Percentiles rank a stretch among this genome's conserved stretches.
These are phyloP conservation scores for Cryphonectria nitschkei DNA, from an alignment of 2,329 filamentous ascomycete genomes.

Conservation along the genomic window DNA sequence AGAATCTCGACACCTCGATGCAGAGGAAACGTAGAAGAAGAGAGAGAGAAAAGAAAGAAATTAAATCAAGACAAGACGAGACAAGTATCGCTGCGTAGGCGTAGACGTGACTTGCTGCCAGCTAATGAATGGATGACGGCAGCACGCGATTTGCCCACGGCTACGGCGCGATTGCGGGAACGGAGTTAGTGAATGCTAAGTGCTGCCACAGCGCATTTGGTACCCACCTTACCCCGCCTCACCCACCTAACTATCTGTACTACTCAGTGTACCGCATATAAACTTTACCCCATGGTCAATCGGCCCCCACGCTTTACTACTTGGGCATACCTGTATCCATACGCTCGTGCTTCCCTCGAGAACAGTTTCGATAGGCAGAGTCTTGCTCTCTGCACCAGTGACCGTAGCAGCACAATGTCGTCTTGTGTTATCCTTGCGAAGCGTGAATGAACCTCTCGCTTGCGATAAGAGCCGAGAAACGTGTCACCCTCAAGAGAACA, in stretches of 20 bases:
- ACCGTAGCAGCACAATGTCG: neutral
- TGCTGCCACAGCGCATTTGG: neutral
- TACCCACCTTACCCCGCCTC: neutral
- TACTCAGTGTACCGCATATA: too few species aligned
- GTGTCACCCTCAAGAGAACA: neutral
- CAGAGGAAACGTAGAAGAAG: too few species aligned
- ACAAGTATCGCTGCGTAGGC: neutral
- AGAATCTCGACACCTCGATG: neutral
- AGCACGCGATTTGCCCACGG: neutral
- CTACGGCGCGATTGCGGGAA: neutral
- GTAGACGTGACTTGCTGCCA: neutral
- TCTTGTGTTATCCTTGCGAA: neutral
- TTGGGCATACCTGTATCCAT: too few species aligned
- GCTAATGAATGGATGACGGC: conserved; percentile 7
- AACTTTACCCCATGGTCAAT: too few species aligned
- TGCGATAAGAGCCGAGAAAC: neutral
- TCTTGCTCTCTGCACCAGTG: neutral
- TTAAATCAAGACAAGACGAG: neutral
- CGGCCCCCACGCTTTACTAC: neutral
- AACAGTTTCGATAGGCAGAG: neutral
- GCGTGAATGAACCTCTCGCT: neutral
- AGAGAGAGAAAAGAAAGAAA: neutral
- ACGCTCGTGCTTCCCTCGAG: neutral
- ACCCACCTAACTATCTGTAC: neutral
- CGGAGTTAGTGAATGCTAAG: neutral